Evolutionary conservation across 2,329 filamentous ascomycete species (phyloP).

Genomic region (Graphium sp.): DNA sequence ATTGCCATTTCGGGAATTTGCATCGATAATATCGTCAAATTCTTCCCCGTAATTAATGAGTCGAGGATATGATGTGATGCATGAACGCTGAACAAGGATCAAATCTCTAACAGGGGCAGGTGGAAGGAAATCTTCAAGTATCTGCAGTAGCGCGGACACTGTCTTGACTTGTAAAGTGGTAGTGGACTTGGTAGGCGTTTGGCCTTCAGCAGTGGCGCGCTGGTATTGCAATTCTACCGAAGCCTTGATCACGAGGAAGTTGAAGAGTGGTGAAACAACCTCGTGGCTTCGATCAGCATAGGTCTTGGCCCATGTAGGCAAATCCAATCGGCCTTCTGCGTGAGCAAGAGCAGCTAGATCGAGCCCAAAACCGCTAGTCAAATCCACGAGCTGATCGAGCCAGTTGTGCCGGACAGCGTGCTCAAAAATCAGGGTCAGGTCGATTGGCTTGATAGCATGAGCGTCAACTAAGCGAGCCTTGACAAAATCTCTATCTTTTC

Average conservation of each 20-base stretch:
- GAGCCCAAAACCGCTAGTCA: constrained; percentile 70
- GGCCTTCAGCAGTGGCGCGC: constrained; percentile 47
- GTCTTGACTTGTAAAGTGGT: constrained; percentile 73
- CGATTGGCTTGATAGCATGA: constrained; percentile 54
- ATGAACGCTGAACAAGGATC: constrained; percentile 67
- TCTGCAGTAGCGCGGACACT: constrained; percentile 62
- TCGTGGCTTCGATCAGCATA: constrained; percentile 49
- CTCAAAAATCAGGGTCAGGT: constrained; percentile 24
- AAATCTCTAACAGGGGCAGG: constrained; percentile 47
- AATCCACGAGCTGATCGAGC: constrained; percentile 65
- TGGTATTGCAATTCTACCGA: constrained; percentile 64
- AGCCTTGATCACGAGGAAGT: constrained; percentile 74
- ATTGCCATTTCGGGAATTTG: constrained; percentile 70
- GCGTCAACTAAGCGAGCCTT: constrained; percentile 65
- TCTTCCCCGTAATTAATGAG: constrained; percentile 94
- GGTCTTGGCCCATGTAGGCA: constrained; percentile 64
- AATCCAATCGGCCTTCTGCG: constrained; percentile 61
- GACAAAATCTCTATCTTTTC: constrained; percentile 78
- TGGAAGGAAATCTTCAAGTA: constrained; percentile 55
- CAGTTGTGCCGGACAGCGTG: constrained; percentile 70
- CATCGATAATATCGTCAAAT: constrained; percentile 79
- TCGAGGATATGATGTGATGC: constrained; percentile 82
- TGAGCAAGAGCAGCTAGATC: constrained; percentile 79
- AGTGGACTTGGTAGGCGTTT: constrained; percentile 39
- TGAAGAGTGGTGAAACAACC: constrained; percentile 54